Base-by-base conservation (phyloP, 768 basidiomycete genomes). In the Ephemerocybe angulata region DNA sequence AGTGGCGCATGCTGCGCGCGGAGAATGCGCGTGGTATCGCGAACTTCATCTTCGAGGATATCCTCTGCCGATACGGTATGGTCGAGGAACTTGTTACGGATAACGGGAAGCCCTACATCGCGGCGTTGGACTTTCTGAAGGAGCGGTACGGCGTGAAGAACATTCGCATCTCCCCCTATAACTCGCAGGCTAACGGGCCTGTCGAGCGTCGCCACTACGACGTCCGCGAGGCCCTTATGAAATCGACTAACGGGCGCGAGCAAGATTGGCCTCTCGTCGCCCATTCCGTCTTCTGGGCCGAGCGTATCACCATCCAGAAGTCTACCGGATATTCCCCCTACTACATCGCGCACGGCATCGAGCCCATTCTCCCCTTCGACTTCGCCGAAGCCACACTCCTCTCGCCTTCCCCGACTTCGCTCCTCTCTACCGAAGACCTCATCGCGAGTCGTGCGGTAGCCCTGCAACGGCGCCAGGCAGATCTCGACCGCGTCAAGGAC, bases 81-180 rank as follows among this genome's bases (percentile, higher is more conserved):
- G 25, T 72, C 1, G 28, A 37, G 5, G 66, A 72, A 50, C 64
- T 76, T 8, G 63, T 74, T 1, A 67, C 66, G 35, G 75, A 76
- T 54, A 62, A 62, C 41, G 68, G 73, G 0, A 52, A 63, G 0
- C 63, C 66, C 0, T 68, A 70, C n/a, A 35, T 71, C 4, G 56
- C 61, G 31, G 63, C 64, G 0, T 52, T 52, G 12, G 49, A 62
- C 25, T 57, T 52, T 7, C 50, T 67, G 0, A 44, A 44, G 1
- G n/a, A 67, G 11, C 60, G 63, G 28, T 67, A 67, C 3, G 50
- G 70, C 13, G 69, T 77, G 22, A 41, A 54, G 1, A 70, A 76
- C 43, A 76, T 78, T 6, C 40, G 58, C 0, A 79, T 79, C 17
- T 73, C 69, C 7, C 61, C 67, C 0, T 79, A 77, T 58, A 78